phyloP scores from a whole-genome alignment of 208 protist species.

The Leishmania mexicana region DNA sequence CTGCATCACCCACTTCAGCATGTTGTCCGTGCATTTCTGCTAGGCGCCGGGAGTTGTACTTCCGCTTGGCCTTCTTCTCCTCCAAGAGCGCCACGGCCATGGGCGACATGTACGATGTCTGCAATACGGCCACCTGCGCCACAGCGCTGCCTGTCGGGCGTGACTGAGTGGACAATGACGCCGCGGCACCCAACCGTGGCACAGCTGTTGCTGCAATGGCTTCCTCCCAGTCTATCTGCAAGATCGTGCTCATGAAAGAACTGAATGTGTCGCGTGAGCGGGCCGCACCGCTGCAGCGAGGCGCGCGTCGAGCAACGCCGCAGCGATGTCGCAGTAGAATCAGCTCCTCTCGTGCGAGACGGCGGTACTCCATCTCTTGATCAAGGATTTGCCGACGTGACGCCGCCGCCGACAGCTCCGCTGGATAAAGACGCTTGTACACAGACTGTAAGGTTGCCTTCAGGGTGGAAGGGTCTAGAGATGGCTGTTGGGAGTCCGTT shows the following conservation, averaged over 20 bases:
- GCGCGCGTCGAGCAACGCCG: constrained; percentile 14
- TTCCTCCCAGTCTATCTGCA: constrained; percentile 37
- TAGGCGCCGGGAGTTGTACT: constrained; percentile 16
- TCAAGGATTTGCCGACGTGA: constrained; percentile 30
- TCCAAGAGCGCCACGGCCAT: constrained; percentile 55
- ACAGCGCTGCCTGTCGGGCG: not conserved
- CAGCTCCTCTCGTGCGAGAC: constrained; percentile 44
- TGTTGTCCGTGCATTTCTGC: constrained; percentile 7
- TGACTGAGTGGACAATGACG: not conserved
- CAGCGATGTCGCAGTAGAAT: constrained; percentile 43
- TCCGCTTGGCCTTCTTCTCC: constrained; percentile 25
- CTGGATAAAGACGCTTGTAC: constrained; percentile 76
- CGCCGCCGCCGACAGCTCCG: constrained; percentile 29
- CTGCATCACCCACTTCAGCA: not conserved
- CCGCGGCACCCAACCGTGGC: not conserved
- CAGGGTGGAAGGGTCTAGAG: constrained; percentile 10
- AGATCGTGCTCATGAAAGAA: constrained; percentile 60
- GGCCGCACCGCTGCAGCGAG: constrained; percentile 2
- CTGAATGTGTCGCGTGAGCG: constrained; percentile 33
- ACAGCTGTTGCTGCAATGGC: not conserved
- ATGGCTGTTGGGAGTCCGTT: not conserved
- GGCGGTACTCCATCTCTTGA: constrained; percentile 40
- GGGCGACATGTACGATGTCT: constrained; percentile 62
- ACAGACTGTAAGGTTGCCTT: constrained; percentile 38
- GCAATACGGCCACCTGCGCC: constrained; percentile 22